A percentile compares a stretch with the other conserved stretches of the same genome.
These are phyloP conservation scores for Saposhnikovia divaricata DNA, from an alignment of 129 eudicot genomes.

Conservation along the genomic window DNA sequence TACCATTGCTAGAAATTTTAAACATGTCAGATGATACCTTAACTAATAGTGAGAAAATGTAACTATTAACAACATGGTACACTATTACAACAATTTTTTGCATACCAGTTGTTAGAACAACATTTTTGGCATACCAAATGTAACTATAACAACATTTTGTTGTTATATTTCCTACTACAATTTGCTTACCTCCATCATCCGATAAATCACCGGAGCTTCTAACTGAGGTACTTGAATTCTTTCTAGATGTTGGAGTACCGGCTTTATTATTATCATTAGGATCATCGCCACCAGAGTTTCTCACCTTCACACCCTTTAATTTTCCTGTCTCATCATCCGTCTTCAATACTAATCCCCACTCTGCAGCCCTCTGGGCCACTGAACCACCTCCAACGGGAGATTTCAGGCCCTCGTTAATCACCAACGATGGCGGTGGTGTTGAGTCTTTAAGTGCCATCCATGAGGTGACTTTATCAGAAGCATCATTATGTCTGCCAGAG, in stretches of 20 bases:
- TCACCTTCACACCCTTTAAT: conserved; percentile 67
- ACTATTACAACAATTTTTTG: neutral
- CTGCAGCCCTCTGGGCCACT: conserved; percentile 90
- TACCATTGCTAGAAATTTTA: neutral
- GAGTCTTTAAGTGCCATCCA: conserved; percentile 90
- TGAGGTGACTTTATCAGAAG: conserved; percentile 43
- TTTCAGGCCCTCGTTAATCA: conserved; percentile 4
- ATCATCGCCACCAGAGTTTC: conserved; percentile 83
- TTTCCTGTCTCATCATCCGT: conserved; percentile 79
- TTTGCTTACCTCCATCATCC: conserved; percentile 56
- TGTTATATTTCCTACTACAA: neutral
- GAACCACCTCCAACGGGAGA: conserved; percentile 29
- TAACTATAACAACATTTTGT: no score
- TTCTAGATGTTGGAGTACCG: conserved; percentile 30
- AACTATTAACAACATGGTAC: neutral
- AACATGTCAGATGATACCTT: neutral
- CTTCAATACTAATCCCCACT: conserved; percentile 90
- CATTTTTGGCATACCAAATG: no score
- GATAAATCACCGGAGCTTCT: conserved; percentile 83
- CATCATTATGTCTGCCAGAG: conserved; percentile 26
- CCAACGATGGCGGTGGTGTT: conserved; percentile 8
- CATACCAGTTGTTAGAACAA: neutral
- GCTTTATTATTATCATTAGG: conserved; percentile 23
- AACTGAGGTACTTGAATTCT: conserved; percentile 68
- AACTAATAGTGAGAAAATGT: neutral